phyloP scores from a whole-genome alignment of 2,329 filamentous ascomycete species.

The Arthrobotrys conoides region DNA sequence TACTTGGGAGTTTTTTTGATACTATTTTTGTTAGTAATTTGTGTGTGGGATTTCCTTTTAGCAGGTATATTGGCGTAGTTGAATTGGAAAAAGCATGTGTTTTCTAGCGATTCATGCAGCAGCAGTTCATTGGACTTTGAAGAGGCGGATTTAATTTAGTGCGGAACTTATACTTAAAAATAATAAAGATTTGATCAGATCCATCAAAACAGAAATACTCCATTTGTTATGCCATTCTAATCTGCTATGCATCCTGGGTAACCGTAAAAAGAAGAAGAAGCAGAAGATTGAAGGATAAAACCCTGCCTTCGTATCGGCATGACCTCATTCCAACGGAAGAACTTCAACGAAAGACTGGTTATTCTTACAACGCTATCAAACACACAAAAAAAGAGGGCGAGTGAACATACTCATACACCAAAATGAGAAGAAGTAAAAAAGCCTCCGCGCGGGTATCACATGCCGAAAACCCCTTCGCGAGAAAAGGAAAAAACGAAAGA shows the following conservation, averaged over 20 bases:
- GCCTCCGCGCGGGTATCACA: constrained; percentile 12
- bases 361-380: constrained; percentile 30
- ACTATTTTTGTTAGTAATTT: not conserved
- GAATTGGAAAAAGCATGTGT: constrained; percentile 1
- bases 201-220: constrained; percentile 6
- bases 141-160: not conserved
- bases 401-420: constrained; percentile 4
- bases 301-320: not conserved
- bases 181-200: constrained; percentile 2
- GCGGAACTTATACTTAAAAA: not conserved
- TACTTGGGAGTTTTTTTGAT: constrained; percentile 19
- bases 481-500: not conserved
- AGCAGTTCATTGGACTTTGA: not conserved
- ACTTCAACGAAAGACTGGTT: constrained; percentile 19
- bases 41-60: constrained; percentile 19
- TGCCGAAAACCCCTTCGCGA: not conserved
- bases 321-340: constrained; percentile 2
- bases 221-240: constrained; percentile 24
- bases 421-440: not conserved
- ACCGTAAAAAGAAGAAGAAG: not conserved
- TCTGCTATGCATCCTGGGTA: not conserved
- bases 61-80: constrained; percentile 9
- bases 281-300: not conserved
- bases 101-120: too few relatives aligned
- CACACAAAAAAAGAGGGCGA: not conserved